These are phyloP conservation scores for Parastagonospora avenae DNA, from an alignment of 2,329 filamentous ascomycete species.

Conservation along the genomic window DNA sequence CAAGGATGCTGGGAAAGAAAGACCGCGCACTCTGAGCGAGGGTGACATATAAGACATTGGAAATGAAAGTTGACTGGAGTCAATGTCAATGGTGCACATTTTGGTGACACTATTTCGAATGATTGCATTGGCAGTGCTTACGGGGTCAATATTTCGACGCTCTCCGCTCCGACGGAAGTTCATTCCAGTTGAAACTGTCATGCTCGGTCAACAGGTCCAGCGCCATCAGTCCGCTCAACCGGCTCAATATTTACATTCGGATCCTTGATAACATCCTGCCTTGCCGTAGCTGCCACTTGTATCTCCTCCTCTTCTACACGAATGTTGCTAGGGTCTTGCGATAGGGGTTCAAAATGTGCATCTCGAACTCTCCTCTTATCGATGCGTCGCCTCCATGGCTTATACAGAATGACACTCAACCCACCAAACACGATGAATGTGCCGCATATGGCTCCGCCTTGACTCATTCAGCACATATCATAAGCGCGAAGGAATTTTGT, in stretches of 20 bases:
- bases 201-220: not conserved
- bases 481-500: slow-evolving; percentile 32
- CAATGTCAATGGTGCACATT: no score
- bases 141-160: no score
- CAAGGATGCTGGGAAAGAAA: no score
- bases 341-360: slow-evolving; percentile 36
- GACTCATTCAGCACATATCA: slow-evolving; percentile 1
- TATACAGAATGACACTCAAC: slow-evolving; percentile 75
- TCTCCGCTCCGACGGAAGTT: no score
- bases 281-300: not conserved
- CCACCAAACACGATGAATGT: slow-evolving; percentile 79
- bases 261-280: slow-evolving; percentile 8
- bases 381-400: slow-evolving; percentile 73
- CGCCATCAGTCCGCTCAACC: slow-evolving; percentile 20
- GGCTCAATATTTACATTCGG: slow-evolving; percentile 19
- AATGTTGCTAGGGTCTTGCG: slow-evolving; percentile 11
- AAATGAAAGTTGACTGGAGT: no score
- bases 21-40: no score
- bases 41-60: no score
- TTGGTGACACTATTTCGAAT: no score
- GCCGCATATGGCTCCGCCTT: slow-evolving; percentile 76
- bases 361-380: slow-evolving; percentile 46
- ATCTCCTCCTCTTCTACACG: slow-evolving; percentile 14
- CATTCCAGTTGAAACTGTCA: no score
- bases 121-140: no score